Evolutionary conservation across 345 rosid species (phyloP).

Genomic region (Erodium maritimum): DNA sequence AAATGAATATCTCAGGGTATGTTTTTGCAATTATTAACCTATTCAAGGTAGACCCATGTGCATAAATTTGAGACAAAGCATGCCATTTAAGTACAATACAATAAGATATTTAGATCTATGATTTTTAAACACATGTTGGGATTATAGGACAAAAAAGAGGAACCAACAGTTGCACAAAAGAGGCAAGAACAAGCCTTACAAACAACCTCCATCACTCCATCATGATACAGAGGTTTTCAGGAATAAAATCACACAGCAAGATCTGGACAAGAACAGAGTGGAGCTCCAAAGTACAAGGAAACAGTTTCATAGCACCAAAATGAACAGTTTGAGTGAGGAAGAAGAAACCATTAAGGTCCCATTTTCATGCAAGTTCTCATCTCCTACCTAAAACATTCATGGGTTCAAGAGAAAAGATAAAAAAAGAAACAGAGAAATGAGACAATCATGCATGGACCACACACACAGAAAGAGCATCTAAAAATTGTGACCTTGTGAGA

Average conservation of each 20-base stretch:
- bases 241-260: too few relatives aligned
- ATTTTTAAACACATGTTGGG: neutral
- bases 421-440: neutral
- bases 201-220: too few relatives aligned
- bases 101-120: neutral
- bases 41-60: too few relatives aligned
- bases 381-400: neutral
- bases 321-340: neutral
- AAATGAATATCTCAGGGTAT: too few relatives aligned
- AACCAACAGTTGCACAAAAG: neutral
- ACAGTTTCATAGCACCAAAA: neutral
- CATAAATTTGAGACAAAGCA: too few relatives aligned
- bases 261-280: neutral
- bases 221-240: too few relatives aligned
- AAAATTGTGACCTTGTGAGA: conserved; percentile 15
- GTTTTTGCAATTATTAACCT: too few relatives aligned
- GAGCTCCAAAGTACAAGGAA: neutral
- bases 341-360: neutral
- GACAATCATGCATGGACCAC: conserved; percentile 26
- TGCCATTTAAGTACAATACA: too few relatives aligned
- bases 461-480: conserved; percentile 3
- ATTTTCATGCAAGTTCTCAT: neutral
- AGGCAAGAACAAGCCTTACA: neutral
- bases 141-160: neutral
- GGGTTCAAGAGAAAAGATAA: too few relatives aligned